Percentiles rank a stretch among this genome's conserved stretches.
phyloP scores from a whole-genome alignment of 2,329 filamentous ascomycete species.

The Cyphellophora europaea region DNA sequence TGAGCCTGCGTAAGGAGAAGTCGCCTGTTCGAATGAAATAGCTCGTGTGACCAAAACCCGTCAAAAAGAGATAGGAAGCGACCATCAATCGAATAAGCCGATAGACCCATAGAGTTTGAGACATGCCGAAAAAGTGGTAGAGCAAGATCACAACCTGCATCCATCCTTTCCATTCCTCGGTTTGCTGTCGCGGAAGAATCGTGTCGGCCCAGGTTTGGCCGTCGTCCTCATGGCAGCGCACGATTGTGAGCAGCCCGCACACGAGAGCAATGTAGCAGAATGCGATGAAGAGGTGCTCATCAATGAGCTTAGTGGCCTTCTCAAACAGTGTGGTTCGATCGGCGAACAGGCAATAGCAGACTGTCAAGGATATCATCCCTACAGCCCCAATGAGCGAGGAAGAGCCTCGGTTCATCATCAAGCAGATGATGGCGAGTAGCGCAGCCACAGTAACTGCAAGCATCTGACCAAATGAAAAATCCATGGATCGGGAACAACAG shows the following conservation, averaged over 20 bases:
- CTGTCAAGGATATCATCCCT: slow-evolving; percentile 15
- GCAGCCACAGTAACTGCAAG: no score
- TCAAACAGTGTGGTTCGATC: slow-evolving; percentile 47
- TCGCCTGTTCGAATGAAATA: slow-evolving; percentile 50
- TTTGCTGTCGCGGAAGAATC: slow-evolving; percentile 47
- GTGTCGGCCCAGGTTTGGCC: neutral
- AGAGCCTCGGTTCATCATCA: no score
- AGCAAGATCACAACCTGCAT: slow-evolving; percentile 50
- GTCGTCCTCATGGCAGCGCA: slow-evolving; percentile 2
- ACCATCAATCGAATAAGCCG: slow-evolving; percentile 46
- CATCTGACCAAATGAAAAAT: neutral
- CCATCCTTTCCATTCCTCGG: slow-evolving; percentile 58
- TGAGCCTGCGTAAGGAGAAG: slow-evolving; percentile 46
- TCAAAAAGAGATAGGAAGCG: slow-evolving; percentile 53
- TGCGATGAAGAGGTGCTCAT: slow-evolving; percentile 9
- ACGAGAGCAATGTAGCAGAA: slow-evolving; percentile 20
- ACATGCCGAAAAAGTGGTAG: slow-evolving; percentile 51
- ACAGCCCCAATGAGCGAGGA: neutral
- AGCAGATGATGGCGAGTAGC: no score
- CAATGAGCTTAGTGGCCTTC: slow-evolving; percentile 39
- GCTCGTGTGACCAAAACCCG: slow-evolving; percentile 51
- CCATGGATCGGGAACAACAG: neutral
- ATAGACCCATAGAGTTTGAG: slow-evolving; percentile 42
- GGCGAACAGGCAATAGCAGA: slow-evolving; percentile 41
- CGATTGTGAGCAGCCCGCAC: slow-evolving; percentile 5